Conservation (phyloP, 2,329 filamentous ascomycete species). For the Orbilia blumenaviensis region DNA sequence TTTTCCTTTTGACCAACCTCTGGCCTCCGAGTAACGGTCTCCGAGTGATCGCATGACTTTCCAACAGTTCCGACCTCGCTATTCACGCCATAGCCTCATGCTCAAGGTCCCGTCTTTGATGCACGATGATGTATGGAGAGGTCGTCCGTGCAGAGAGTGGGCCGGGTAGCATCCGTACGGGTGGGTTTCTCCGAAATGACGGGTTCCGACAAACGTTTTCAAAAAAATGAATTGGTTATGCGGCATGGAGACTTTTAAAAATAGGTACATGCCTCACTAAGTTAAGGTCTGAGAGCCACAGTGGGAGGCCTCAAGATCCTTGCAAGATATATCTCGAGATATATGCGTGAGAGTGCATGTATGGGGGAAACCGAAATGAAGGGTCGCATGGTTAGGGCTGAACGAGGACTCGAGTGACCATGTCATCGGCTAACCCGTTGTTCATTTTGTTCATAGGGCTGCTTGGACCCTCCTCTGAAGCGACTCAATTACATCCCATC, state of each 20-base stretch:
- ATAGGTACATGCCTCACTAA: constrained; percentile 3
- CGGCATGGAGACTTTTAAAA: constrained; percentile 24
- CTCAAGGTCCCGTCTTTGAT: not conserved
- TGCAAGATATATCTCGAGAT: not conserved
- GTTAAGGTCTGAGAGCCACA: not conserved
- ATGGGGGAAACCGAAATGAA: too few species aligned
- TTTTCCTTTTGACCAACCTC: not conserved
- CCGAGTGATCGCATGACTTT: not conserved
- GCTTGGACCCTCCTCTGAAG: not conserved
- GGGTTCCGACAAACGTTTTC: not conserved
- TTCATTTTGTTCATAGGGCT: constrained; percentile 1
- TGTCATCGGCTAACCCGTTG: constrained; percentile 18
- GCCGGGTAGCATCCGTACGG: not conserved
- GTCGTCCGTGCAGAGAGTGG: not conserved
- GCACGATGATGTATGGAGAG: constrained; percentile 17
- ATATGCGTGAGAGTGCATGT: not conserved
- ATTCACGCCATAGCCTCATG: constrained; percentile 13
- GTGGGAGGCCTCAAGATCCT: not conserved
- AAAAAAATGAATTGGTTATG: not conserved
- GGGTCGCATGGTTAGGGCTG: constrained; percentile 35
- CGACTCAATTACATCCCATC: not conserved
- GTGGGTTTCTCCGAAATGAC: constrained; percentile 29
- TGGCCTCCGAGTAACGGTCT: not conserved
- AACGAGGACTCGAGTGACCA: not conserved
- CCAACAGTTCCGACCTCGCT: not conserved